These are phyloP conservation scores for Eucalyptus leucophloia DNA, from an alignment of 345 rosid species.

Conservation along the genomic window DNA sequence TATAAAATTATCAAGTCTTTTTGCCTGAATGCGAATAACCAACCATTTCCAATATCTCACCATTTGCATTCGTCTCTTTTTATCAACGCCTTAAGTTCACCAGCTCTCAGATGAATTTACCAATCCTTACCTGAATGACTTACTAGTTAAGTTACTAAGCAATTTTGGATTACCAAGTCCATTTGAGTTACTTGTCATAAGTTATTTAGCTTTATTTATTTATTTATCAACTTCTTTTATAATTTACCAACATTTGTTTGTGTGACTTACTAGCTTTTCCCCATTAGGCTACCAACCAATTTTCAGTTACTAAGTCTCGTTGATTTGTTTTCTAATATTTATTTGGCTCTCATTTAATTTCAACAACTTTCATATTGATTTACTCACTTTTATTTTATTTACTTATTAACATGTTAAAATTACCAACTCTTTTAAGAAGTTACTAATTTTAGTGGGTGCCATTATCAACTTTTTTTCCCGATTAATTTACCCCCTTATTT, in stretches of 20 bases:
- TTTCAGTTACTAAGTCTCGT: background rate
- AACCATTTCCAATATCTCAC: background rate
- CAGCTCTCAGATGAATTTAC: background rate
- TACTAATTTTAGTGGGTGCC: background rate
- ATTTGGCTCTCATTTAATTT: background rate
- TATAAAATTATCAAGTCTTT: background rate
- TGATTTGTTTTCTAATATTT: background rate
- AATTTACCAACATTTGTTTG: background rate
- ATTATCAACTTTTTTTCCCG: background rate
- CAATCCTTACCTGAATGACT: background rate
- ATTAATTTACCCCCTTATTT: background rate
- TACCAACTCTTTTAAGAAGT: background rate
- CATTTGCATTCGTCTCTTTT: background rate
- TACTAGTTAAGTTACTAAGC: background rate
- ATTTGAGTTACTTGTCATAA: background rate
- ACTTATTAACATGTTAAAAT: background rate
- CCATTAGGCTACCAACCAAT: background rate
- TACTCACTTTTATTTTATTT: background rate
- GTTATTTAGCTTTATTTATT: background rate
- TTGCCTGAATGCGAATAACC: background rate
- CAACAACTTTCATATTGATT: background rate
- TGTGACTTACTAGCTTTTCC: background rate
- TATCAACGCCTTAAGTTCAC: too few relatives aligned
- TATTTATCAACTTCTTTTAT: background rate
- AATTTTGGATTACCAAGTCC: background rate